Evolutionary conservation across 441 rosid genomes (phyloP).

Genomic region (Croton setiger): DNA sequence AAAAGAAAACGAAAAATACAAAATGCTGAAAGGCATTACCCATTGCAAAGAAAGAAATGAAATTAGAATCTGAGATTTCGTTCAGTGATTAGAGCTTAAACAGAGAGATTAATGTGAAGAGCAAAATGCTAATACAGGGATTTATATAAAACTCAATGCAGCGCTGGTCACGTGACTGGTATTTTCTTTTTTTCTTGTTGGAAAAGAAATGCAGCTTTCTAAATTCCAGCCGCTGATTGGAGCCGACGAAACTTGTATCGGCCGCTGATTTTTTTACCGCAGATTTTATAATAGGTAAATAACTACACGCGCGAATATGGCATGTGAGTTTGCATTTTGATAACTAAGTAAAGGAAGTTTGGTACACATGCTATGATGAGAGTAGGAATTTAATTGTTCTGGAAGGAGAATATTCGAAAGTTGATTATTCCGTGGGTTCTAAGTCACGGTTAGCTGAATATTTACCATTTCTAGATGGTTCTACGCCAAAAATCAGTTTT

Average conservation of each 20-base stretch:
- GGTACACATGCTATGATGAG: not conserved
- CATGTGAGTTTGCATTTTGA: not conserved
- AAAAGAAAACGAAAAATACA: not conserved
- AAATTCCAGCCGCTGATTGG: conserved; percentile 17
- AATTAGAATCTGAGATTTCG: not conserved
- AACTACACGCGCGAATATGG: not conserved
- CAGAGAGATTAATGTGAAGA: not conserved
- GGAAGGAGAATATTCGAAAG: conserved; percentile 17
- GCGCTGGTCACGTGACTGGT: conserved; percentile 15
- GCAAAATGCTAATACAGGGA: not conserved
- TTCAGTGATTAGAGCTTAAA: not conserved
- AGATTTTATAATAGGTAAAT: too few relatives aligned
- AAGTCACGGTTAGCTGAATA: not conserved
- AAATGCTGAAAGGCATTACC: conserved; percentile 12
- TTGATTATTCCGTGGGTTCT: conserved; percentile 18
- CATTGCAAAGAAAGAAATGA: conserved; percentile 16
- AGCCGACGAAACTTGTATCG: not conserved
- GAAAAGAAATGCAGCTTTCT: conserved; percentile 14
- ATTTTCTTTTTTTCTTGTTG: conserved; percentile 15
- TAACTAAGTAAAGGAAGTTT: not conserved
- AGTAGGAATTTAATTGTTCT: not conserved
- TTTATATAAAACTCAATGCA: conserved; percentile 3
- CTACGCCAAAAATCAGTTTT: not conserved
- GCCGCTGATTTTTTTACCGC: conserved; percentile 21
- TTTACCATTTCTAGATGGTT: not conserved